phyloP scores from a whole-genome alignment of 495 filamentous ascomycete genomes.

The Haplographium delicatum region DNA sequence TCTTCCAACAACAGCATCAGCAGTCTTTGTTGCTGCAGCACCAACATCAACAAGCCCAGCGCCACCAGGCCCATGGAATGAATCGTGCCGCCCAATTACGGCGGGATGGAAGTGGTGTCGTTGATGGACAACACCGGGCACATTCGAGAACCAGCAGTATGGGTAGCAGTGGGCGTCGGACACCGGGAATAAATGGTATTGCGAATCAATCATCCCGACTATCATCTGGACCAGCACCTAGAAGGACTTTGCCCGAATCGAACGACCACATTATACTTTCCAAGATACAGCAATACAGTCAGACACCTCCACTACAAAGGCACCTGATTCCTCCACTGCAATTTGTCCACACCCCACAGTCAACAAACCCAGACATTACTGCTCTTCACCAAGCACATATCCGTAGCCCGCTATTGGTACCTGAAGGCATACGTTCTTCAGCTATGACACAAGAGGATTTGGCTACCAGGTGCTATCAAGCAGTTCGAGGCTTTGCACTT shows the following conservation, averaged over 20 bases:
- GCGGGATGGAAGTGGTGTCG: neutral
- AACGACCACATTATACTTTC: neutral
- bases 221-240: neutral
- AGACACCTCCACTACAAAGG: slow-evolving; percentile 6
- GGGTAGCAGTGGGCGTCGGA: slow-evolving; percentile 4
- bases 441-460: slow-evolving; percentile 7
- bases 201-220: neutral
- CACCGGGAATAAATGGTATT: neutral
- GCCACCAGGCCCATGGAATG: slow-evolving; percentile 1
- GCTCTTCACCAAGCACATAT: slow-evolving; percentile 27
- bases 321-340: slow-evolving; percentile 18
- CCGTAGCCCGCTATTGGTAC: slow-evolving; percentile 19
- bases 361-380: slow-evolving; percentile 13
- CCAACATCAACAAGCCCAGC: slow-evolving; percentile 9
- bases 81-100: slow-evolving; percentile 12
- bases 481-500: slow-evolving; percentile 19
- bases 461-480: slow-evolving; percentile 20
- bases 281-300: neutral
- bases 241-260: neutral
- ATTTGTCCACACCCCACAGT: slow-evolving; percentile 1
- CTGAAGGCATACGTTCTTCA: neutral
- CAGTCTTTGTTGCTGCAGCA: neutral
- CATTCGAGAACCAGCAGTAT: slow-evolving; percentile 11
- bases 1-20: slow-evolving; percentile 1
- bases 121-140: slow-evolving; percentile 4